These are phyloP conservation scores for Epicoccum sorghinum DNA, from an alignment of 2,329 filamentous ascomycete genomes.

Conservation along the genomic window DNA sequence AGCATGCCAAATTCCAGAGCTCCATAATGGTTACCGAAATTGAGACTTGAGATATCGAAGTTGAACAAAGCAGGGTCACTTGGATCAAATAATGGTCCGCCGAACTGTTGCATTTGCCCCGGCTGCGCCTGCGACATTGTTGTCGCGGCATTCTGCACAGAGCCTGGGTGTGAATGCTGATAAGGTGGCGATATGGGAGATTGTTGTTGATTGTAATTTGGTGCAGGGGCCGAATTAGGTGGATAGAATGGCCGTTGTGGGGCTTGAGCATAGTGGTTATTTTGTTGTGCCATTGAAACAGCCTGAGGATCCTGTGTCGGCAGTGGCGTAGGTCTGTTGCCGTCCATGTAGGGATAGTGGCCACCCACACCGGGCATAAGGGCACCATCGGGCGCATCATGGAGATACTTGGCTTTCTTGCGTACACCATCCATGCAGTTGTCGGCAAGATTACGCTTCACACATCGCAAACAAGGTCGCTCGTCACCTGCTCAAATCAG, in stretches of 20 bases:
- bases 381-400: constrained; percentile 90
- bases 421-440: constrained; percentile 94
- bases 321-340: constrained; percentile 52
- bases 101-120: constrained; percentile 54
- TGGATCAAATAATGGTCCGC: constrained; percentile 76
- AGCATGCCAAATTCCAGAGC: constrained; percentile 96
- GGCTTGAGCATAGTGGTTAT: constrained; percentile 53
- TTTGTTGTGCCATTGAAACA: constrained; percentile 37
- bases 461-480: constrained; percentile 89
- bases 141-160: constrained; percentile 57
- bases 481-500: constrained; percentile 74
- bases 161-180: constrained; percentile 56
- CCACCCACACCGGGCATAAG: constrained; percentile 83
- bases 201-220: constrained; percentile 69
- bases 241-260: constrained; percentile 50
- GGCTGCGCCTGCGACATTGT: constrained; percentile 48
- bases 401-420: constrained; percentile 98
- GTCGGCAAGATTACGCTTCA: constrained; percentile 90
- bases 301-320: constrained; percentile 34
- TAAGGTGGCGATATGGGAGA: constrained; percentile 81
- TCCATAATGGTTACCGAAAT: constrained; percentile 95
- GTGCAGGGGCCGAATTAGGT: constrained; percentile 45
- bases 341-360: constrained; percentile 64
- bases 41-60: constrained; percentile 91
- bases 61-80: constrained; percentile 94